phyloP scores from a whole-genome alignment of 352 stramenopile species.

The Phytopythium montanum region DNA sequence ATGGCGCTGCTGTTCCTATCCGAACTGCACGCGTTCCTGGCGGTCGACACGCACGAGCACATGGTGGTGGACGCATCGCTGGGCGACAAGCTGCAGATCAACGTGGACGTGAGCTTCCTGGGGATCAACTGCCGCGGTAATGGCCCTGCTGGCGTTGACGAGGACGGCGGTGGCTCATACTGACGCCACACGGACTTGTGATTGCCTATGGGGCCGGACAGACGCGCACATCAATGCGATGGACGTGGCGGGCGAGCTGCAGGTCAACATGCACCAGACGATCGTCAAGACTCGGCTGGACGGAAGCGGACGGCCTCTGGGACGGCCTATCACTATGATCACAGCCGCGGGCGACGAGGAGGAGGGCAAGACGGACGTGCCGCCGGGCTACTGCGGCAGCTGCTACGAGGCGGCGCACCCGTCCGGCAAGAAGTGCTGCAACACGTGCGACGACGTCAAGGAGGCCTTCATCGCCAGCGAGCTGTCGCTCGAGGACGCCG shows the following conservation, averaged over 20 bases:
- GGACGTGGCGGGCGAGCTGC: slow-evolving; percentile 97
- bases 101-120: slow-evolving; percentile 98
- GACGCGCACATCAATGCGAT: slow-evolving; percentile 98
- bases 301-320: slow-evolving; percentile 63
- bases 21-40: slow-evolving; percentile 82
- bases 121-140: slow-evolving; percentile 90
- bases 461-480: slow-evolving; percentile 78
- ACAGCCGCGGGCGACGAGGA: slow-evolving; percentile 20
- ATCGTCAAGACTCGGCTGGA: slow-evolving; percentile 92
- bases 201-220: neutral
- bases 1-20: slow-evolving; percentile 91
- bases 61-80: slow-evolving; percentile 96
- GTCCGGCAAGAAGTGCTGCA: slow-evolving; percentile 68
- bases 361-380: slow-evolving; percentile 41
- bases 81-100: slow-evolving; percentile 94
- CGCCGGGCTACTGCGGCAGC: slow-evolving; percentile 91
- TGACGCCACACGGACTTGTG: neutral
- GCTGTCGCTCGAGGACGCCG: slow-evolving; percentile 67
- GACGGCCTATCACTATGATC: slow-evolving; percentile 41
- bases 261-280: slow-evolving; percentile 95
- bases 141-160: neutral
- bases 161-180: too few relatives aligned
- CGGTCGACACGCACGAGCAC: slow-evolving; percentile 88
- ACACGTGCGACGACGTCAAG: slow-evolving; percentile 82
- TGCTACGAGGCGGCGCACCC: slow-evolving; percentile 91